phyloP scores from a whole-genome alignment of 352 stramenopile genomes.

The Phytophthora pisi region DNA sequence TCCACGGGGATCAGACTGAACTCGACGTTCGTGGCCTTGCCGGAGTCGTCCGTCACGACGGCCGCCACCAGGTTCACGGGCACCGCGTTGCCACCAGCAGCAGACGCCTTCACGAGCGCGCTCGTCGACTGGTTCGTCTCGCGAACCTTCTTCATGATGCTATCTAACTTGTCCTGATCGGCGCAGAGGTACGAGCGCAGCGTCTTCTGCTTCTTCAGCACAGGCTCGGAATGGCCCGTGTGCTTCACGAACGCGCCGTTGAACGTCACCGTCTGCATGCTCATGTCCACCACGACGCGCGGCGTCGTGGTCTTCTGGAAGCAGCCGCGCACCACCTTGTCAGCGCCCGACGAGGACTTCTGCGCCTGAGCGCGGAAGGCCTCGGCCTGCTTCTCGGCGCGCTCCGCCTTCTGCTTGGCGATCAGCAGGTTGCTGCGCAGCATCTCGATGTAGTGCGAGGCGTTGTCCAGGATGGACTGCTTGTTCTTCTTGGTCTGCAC shows the following conservation, averaged over 20 bases:
- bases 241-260: conserved; percentile 67
- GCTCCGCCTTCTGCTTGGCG: conserved; percentile 64
- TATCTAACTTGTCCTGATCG: conserved; percentile 49
- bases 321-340: conserved; percentile 44
- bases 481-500: conserved; percentile 87
- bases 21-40: conserved; percentile 66
- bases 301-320: conserved; percentile 73
- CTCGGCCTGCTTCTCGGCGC: conserved; percentile 59
- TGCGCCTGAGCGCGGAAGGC: conserved; percentile 47
- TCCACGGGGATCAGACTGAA: conserved; percentile 61
- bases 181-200: conserved; percentile 56
- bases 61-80: conserved; percentile 56
- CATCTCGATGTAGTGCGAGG: conserved; percentile 74
- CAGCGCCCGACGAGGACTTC: conserved; percentile 34
- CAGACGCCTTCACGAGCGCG: conserved; percentile 38
- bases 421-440: conserved; percentile 64
- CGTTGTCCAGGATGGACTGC: conserved; percentile 77
- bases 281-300: conserved; percentile 59
- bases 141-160: conserved; percentile 50
- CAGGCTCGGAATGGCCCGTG: conserved; percentile 49
- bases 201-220: conserved; percentile 67
- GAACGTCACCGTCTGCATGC: conserved; percentile 60
- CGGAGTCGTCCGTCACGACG: conserved; percentile 50
- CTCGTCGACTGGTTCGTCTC: conserved; percentile 53
- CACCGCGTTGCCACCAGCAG: conserved; percentile 29